phyloP scores from a whole-genome alignment of 2,329 filamentous ascomycete genomes.

The Fusarium ramigenum region DNA sequence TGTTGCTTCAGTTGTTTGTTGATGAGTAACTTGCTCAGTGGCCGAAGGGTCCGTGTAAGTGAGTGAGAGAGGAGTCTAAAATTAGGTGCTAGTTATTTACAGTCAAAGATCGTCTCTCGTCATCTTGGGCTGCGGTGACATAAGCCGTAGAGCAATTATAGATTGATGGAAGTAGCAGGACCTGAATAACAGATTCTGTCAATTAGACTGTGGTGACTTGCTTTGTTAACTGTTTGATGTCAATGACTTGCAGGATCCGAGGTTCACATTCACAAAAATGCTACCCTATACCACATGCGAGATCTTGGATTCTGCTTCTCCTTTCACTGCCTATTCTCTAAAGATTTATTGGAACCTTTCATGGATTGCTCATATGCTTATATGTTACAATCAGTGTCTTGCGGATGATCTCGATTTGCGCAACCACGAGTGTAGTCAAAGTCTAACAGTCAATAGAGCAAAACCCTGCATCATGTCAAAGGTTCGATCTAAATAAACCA shows the following conservation, averaged over 20 bases:
- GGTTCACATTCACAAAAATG: no score
- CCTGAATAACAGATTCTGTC: neutral
- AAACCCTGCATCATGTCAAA: neutral
- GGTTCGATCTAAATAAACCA: no score
- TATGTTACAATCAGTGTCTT: rapidly evolving
- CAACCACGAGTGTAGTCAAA: neutral
- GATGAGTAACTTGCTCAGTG: neutral
- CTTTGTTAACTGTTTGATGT: neutral
- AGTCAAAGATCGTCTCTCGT: slow-evolving; percentile 10
- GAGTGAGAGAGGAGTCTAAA: neutral
- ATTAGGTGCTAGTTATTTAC: neutral
- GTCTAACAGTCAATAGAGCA: neutral
- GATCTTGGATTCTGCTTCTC: neutral
- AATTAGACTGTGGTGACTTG: neutral
- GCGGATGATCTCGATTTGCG: neutral
- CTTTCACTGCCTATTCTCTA: no score
- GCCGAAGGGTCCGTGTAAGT: neutral
- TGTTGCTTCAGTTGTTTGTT: neutral
- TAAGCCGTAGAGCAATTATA: neutral
- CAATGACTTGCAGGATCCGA: no score
- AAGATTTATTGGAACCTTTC: neutral
- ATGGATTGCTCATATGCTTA: neutral
- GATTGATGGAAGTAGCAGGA: neutral
- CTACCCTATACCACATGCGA: neutral
- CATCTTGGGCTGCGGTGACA: slow-evolving; percentile 7